These are phyloP conservation scores for Coemansia sp. DNA, from an alignment of 192 early-diverging fungal species.

Conservation along the genomic window DNA sequence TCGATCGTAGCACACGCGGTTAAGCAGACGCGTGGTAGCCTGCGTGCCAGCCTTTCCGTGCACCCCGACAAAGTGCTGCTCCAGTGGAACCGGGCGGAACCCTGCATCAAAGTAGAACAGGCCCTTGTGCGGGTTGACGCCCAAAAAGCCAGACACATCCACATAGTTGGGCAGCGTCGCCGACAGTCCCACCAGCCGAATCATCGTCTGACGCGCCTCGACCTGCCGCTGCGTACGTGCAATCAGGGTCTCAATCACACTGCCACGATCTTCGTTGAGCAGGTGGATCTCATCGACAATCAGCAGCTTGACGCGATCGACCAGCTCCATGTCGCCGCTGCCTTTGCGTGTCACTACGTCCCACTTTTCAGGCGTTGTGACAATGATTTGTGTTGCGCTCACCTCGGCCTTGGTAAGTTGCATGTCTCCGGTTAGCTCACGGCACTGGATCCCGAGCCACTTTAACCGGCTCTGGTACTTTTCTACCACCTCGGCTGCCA, in stretches of 20 bases:
- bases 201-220: constrained; percentile 90
- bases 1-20: constrained; percentile 86
- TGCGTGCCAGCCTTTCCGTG: constrained; percentile 82
- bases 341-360: constrained; percentile 98
- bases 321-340: constrained; percentile 90
- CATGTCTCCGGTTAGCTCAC: constrained; percentile 97
- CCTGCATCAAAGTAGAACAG: constrained; percentile 96
- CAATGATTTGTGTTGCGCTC: constrained; percentile 91
- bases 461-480: constrained; percentile 85
- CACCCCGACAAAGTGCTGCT: constrained; percentile 93
- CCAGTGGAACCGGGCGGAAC: constrained; percentile 93
- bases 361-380: constrained; percentile 99
- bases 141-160: constrained; percentile 90
- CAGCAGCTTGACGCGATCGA: constrained; percentile 83
- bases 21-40: constrained; percentile 65
- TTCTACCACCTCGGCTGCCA: constrained; percentile 91
- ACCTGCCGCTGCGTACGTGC: constrained; percentile 90
- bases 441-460: constrained; percentile 82
- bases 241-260: constrained; percentile 95
- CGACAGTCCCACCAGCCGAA: constrained; percentile 94
- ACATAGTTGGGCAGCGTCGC: constrained; percentile 98
- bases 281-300: constrained; percentile 99
- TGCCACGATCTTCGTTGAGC: constrained; percentile 93
- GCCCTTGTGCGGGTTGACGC: constrained; percentile 89
- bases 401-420: constrained; percentile 96